Percentiles rank a stretch among this genome's conserved stretches.
These are phyloP conservation scores for Penicillium sp. DNA, from an alignment of 2,329 filamentous ascomycete species.

Conservation along the genomic window DNA sequence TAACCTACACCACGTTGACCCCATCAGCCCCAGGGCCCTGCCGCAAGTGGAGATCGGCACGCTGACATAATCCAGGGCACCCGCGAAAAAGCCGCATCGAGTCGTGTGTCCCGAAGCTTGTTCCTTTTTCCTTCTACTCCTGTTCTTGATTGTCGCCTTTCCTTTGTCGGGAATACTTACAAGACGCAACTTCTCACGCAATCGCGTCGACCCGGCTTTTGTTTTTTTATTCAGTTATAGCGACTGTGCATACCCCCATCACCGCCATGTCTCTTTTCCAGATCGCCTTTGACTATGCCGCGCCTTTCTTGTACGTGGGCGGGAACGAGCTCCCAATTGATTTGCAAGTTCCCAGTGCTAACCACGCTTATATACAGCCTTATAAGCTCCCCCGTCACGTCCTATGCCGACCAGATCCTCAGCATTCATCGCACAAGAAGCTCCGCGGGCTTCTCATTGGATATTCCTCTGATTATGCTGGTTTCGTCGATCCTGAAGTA, in stretches of 20 bases:
- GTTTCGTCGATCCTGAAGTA: slow-evolving; percentile 64
- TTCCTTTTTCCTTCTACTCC: not conserved
- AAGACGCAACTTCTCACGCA: not conserved
- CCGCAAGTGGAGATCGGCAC: slow-evolving; percentile 2
- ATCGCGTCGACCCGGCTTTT: not conserved
- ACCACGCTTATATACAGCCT: slow-evolving; percentile 44
- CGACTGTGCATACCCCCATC: slow-evolving; percentile 7
- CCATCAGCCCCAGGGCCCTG: not conserved
- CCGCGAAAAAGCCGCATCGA: slow-evolving; percentile 8
- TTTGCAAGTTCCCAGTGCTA: slow-evolving; percentile 1
- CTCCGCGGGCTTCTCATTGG: slow-evolving; percentile 64
- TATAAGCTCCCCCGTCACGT: slow-evolving; percentile 62
- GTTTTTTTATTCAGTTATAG: not conserved
- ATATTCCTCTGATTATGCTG: slow-evolving; percentile 68
- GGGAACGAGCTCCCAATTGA: not conserved
- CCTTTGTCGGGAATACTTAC: not conserved
- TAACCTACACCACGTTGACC: not conserved
- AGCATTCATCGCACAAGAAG: slow-evolving; percentile 61
- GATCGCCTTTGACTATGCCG: slow-evolving; percentile 47
- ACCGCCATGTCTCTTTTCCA: slow-evolving; percentile 41
- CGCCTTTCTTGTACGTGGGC: slow-evolving; percentile 49
- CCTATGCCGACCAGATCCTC: slow-evolving; percentile 66
- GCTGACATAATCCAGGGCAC: slow-evolving; percentile 9
- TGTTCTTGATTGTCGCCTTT: not conserved
- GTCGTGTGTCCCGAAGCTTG: not conserved